Base-by-base conservation (phyloP, 1,284 basidiomycete genomes). In the Trichosporon ovoides region DNA sequence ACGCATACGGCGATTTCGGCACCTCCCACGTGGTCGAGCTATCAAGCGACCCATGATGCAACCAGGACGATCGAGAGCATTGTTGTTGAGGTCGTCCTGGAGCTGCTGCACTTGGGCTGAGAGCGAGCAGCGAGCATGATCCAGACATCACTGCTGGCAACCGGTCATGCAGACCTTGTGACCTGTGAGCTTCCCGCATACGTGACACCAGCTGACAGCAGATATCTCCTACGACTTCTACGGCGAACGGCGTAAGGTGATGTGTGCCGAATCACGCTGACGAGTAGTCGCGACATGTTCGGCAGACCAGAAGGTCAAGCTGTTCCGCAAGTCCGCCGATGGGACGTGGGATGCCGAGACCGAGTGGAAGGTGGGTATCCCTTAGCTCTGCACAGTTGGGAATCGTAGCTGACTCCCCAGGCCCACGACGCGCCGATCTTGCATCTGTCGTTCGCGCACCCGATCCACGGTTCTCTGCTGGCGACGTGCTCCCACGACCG, bases 211-310 rank as follows among this genome's bases (percentile, higher is more conserved):
- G 31, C 43, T 48, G 24, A 48, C 31, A 19, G 86, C 89, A 38
- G 89, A 92, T 77, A 83, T 89, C 58, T 82, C 85, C 19, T 96
- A 94, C 73, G 89, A 94, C 71, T 92, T 88, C 72, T 93, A 94
- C 70, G 91, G 91, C 7, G 83, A 88, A 37, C 82, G 85, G 65
- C 81, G 76, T 77, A 50, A 65, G 75, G n/a, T 11, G n/a, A 12
- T 11, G 11, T 87, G 87, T 4, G 86, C 87, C 0, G 86, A 84
- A 66, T 83, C 85, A 60, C 80, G 37, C 53, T 59, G 58, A 50
- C 24, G 38, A 19, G 52, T 38, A 77, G 71, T 77, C 19, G 76
- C 76, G 2, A 75, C 73, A 22, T 76, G 73, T 48, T 75, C 74
- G 16, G 74, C 74, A 1, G 73, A 77, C 55, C 76, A 90, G 86